These are phyloP conservation scores for Rhodotorula sp. DNA, from an alignment of 1,284 basidiomycete genomes.

Conservation along the genomic window DNA sequence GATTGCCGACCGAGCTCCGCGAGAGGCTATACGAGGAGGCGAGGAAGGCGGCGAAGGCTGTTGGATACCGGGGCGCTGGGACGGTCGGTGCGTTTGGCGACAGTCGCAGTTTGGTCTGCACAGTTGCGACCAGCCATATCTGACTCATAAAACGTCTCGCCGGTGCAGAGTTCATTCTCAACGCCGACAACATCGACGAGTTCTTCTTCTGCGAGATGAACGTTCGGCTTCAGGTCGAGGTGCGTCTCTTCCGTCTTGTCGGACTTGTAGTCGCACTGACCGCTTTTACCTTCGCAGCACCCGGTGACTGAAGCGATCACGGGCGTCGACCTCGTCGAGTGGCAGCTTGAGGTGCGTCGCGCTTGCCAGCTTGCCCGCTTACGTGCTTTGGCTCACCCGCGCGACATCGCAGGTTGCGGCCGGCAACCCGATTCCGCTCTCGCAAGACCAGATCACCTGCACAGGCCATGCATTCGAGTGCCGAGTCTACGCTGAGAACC, in stretches of 20 bases:
- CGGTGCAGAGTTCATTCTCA: constrained; percentile 73
- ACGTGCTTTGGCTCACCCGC: not conserved
- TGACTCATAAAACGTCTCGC: not conserved
- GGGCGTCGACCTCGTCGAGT: constrained; percentile 86
- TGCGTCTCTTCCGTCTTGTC: not conserved
- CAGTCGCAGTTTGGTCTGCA: not conserved
- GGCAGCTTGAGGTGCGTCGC: constrained; percentile 75
- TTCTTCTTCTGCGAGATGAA: constrained; percentile 95
- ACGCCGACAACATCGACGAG: constrained; percentile 70
- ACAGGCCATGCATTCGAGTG: constrained; percentile 93
- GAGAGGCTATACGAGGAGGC: constrained; percentile 82
- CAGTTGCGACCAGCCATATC: rapidly evolving
- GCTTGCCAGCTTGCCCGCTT: not conserved
- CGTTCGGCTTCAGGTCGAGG: constrained; percentile 76
- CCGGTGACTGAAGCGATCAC: constrained; percentile 90
- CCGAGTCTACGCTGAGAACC: constrained; percentile 94
- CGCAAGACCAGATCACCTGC: constrained; percentile 74
- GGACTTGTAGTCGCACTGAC: no score
- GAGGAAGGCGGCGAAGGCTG: constrained; percentile 84
- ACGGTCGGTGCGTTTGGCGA: constrained; percentile 62
- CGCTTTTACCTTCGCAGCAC: constrained; percentile 61
- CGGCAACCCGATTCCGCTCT: constrained; percentile 78
- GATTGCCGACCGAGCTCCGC: constrained; percentile 71
- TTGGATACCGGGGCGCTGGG: constrained; percentile 85
- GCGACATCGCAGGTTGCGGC: constrained; percentile 66